phyloP scores from a whole-genome alignment of 768 basidiomycete genomes.

The Lentinula edodes region DNA sequence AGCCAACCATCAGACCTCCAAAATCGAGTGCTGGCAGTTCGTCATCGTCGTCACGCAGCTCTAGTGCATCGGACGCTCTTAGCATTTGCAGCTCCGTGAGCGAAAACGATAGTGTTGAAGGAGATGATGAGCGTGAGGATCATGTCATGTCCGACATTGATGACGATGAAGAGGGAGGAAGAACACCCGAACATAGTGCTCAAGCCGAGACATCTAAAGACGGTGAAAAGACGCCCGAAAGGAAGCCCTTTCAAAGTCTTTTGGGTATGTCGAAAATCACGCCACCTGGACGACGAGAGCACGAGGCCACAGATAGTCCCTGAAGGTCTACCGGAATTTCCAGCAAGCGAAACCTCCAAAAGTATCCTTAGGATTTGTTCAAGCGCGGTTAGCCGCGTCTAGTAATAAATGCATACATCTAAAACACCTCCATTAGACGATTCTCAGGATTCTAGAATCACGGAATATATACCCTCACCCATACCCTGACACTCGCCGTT shows the following conservation, averaged over 20 bases:
- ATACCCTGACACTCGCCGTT: background rate
- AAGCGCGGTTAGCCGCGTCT: background rate
- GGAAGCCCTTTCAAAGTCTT: background rate
- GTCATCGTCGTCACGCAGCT: conserved; percentile 8
- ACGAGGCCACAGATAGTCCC: conserved; percentile 2
- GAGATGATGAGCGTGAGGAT: conserved; percentile 17
- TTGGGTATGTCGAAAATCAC: conserved; percentile 1
- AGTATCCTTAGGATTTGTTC: background rate
- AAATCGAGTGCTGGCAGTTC: conserved; percentile 19
- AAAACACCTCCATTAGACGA: background rate
- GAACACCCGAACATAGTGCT: conserved; percentile 9
- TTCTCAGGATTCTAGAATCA: background rate
- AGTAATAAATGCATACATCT: background rate
- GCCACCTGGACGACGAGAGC: background rate
- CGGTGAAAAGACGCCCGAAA: conserved; percentile 20
- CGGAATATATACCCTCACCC: conserved; percentile 1
- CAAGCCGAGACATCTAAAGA: conserved; percentile 8
- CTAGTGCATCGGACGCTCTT: conserved; percentile 18
- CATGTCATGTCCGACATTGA: conserved; percentile 16
- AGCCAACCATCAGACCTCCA: conserved; percentile 69
- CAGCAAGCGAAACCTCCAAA: conserved; percentile 1
- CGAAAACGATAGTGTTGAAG: conserved; percentile 13
- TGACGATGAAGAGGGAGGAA: conserved; percentile 20
- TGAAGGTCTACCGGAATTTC: background rate
- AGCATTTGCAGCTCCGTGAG: conserved; percentile 19